phyloP scores from a whole-genome alignment of 1,284 basidiomycete species.

The Naganishia cerealis region DNA sequence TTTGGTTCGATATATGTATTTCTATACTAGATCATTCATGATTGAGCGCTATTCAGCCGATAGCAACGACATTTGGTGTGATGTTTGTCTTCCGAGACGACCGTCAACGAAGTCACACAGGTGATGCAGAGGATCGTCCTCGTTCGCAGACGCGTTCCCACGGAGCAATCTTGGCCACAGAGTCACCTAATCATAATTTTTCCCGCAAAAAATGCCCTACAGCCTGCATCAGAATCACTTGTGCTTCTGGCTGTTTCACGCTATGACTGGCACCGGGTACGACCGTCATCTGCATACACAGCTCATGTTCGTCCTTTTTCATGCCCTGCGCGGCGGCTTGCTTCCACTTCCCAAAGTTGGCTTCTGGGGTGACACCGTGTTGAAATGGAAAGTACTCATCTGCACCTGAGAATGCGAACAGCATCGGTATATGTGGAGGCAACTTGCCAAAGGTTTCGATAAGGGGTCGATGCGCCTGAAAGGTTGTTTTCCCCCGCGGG shows the following conservation, averaged over 20 bases:
- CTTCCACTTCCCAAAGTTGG: conserved; percentile 41
- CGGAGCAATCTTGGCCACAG: neutral
- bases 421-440: conserved; percentile 38
- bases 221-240: conserved; percentile 39
- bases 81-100: no score
- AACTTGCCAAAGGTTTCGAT: conserved; percentile 48
- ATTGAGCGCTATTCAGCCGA: neutral
- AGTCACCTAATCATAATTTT: neutral
- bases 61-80: neutral
- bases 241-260: conserved; percentile 41
- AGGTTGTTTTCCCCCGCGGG: neutral
- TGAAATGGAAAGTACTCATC: conserved; percentile 44
- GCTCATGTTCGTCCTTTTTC: conserved; percentile 34
- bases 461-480: conserved; percentile 44
- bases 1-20: neutral
- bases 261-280: conserved; percentile 49
- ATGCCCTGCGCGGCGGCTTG: conserved; percentile 26
- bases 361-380: conserved; percentile 29
- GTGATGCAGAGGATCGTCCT: no score
- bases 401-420: conserved; percentile 47
- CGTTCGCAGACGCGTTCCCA: no score
- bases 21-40: neutral
- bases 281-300: conserved; percentile 39
- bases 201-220: conserved; percentile 41
- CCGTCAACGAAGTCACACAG: no score